Evolutionary conservation across 164 flowering plant species (phyloP).

Genomic region (Vitis rotundifolia): DNA sequence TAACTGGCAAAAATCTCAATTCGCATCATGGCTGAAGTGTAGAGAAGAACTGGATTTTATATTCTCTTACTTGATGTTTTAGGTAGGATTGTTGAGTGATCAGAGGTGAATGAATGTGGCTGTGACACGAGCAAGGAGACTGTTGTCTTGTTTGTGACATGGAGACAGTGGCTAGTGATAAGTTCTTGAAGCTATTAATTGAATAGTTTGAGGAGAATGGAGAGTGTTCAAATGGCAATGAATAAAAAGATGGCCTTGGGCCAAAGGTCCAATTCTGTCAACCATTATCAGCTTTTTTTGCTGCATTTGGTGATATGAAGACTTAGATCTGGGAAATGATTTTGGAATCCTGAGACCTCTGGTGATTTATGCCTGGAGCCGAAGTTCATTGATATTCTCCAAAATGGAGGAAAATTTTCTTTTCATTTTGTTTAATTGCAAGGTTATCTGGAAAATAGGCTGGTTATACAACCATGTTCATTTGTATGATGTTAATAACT

Average conservation of each 20-base stretch:
- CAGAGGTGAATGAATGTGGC: slow-evolving; percentile 97
- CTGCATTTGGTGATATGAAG: not conserved
- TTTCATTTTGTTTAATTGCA: not conserved
- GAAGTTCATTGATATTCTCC: not conserved
- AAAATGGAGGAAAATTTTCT: not conserved
- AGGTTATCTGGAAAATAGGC: not conserved
- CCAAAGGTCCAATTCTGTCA: not conserved
- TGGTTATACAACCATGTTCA: not conserved
- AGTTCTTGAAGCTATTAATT: slow-evolving; percentile 78
- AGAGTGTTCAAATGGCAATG: slow-evolving; percentile 70
- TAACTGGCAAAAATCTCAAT: not conserved
- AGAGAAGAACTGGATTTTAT: not conserved
- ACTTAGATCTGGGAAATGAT: not conserved
- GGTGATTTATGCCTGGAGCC: not conserved
- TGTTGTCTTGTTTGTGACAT: slow-evolving; percentile 95
- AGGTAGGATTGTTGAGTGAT: slow-evolving; percentile 95
- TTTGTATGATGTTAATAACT: not conserved
- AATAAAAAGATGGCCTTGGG: slow-evolving; percentile 17
- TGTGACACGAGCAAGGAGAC: slow-evolving; percentile 95
- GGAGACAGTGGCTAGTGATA: slow-evolving; percentile 81
- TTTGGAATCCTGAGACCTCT: not conserved
- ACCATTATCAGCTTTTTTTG: not conserved
- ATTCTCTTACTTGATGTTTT: slow-evolving; percentile 14
- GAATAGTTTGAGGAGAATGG: slow-evolving; percentile 97
- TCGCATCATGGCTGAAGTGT: not conserved